Conservation (phyloP, 2,329 filamentous ascomycete species). For the Paecilomyces niveus region DNA sequence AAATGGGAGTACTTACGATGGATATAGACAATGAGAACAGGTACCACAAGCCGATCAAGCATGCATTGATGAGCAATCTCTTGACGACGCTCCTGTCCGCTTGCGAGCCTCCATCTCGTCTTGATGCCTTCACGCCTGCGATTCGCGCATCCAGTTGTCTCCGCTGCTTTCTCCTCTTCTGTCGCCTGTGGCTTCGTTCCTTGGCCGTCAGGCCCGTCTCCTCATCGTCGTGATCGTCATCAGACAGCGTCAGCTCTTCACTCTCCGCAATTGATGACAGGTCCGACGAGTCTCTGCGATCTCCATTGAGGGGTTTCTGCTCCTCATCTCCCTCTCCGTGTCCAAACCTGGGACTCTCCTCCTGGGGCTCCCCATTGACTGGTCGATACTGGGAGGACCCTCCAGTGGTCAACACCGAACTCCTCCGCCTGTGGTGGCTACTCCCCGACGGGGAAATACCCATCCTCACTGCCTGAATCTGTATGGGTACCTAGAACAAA, state of each 20-base stretch:
- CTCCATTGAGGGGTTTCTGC: constrained; percentile 23
- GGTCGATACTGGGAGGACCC: constrained; percentile 43
- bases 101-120: constrained; percentile 61
- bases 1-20: not conserved
- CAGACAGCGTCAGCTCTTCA: constrained; percentile 56
- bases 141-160: constrained; percentile 65
- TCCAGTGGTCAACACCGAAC: constrained; percentile 37
- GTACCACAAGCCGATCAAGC: constrained; percentile 83
- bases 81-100: constrained; percentile 68
- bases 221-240: constrained; percentile 76
- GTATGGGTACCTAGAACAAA: not conserved
- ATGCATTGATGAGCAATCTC: constrained; percentile 64
- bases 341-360: constrained; percentile 19
- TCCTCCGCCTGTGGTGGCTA: constrained; percentile 31
- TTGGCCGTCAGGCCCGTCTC: constrained; percentile 76
- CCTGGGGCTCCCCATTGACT: constrained; percentile 24
- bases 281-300: constrained; percentile 33
- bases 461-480: constrained; percentile 17
- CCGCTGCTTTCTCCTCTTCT: constrained; percentile 59
- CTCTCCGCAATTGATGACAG: constrained; percentile 37
- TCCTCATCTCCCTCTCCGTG: constrained; percentile 21
- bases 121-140: constrained; percentile 53
- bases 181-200: constrained; percentile 59
- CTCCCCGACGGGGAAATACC: constrained; percentile 23
- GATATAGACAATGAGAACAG: constrained; percentile 65